phyloP scores from a whole-genome alignment of 495 filamentous ascomycete genomes.

The Penicillium crystallinum region DNA sequence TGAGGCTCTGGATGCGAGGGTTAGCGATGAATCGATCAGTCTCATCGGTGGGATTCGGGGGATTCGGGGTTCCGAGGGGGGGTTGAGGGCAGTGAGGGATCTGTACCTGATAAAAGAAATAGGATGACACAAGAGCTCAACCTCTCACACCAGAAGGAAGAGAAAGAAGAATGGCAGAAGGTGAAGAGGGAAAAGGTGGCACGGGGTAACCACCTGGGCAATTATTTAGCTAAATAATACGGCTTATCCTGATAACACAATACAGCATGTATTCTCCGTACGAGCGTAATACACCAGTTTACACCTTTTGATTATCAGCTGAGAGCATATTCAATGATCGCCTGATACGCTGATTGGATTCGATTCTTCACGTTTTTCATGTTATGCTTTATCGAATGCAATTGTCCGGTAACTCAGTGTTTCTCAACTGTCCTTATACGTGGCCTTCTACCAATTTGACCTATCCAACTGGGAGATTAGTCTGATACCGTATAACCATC shows the following conservation, averaged over 20 bases:
- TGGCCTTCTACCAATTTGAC: background rate
- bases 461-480: background rate
- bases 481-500: conserved; percentile 2
- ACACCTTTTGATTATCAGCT: conserved; percentile 2
- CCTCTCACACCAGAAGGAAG: background rate
- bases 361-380: background rate
- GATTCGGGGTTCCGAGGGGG: background rate
- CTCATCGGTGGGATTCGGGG: conserved; percentile 11
- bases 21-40: conserved; percentile 2
- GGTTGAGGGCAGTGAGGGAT: background rate
- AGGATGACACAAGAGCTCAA: background rate
- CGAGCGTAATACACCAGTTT: background rate
- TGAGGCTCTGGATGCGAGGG: conserved; percentile 2
- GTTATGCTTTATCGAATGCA: conserved; percentile 1
- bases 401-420: conserved; percentile 2
- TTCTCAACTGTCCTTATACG: background rate
- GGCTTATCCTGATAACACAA: conserved; percentile 19
- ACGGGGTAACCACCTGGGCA: conserved; percentile 30
- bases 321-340: conserved; percentile 3
- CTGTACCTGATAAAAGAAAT: conserved; percentile 16
- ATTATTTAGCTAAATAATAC: conserved; percentile 26
- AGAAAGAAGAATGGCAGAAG: conserved; percentile 9
- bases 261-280: background rate
- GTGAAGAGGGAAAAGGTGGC: conserved; percentile 15
- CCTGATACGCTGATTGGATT: conserved; percentile 3